A percentile compares a stretch with the other conserved stretches of the same genome.
Evolutionary conservation across 2,329 filamentous ascomycete genomes (phyloP).

Genomic region (Colletotrichum sp.): DNA sequence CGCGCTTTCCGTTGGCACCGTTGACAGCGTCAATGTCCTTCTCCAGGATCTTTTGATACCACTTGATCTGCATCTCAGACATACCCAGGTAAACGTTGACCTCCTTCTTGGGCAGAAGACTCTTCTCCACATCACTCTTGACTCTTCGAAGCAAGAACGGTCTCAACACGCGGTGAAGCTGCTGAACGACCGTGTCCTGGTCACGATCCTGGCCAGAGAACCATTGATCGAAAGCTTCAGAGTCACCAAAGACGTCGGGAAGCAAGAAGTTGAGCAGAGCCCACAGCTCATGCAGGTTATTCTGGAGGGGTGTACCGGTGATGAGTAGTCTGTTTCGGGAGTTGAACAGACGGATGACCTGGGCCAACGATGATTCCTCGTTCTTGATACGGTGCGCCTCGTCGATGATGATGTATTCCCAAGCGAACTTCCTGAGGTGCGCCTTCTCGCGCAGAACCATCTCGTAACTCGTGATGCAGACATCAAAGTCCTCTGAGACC

Average conservation of each 20-base stretch:
- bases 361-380: conserved; percentile 94
- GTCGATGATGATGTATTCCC: conserved; percentile 99
- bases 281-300: conserved; percentile 98
- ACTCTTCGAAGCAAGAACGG: conserved; percentile 95
- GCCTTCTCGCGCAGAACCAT: conserved; percentile 97
- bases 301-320: conserved; percentile 95
- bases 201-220: conserved; percentile 90
- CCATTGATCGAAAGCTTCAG: conserved; percentile 97
- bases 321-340: conserved; percentile 95
- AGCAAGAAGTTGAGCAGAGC: conserved; percentile 95
- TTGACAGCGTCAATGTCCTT: conserved; percentile 99
- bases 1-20: conserved; percentile 91
- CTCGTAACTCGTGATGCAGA: conserved; percentile 98
- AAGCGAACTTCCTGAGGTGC: conserved; percentile 95
- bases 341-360: conserved; percentile 95
- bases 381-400: conserved; percentile 99
- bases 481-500: conserved; percentile 95
- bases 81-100: conserved; percentile 97
- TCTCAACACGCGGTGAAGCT: conserved; percentile 89
- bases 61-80: conserved; percentile 99
- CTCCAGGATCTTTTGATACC: conserved; percentile 98
- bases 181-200: conserved; percentile 94
- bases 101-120: conserved; percentile 95
- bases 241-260: conserved; percentile 97
- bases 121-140: conserved; percentile 98